Evolutionary conservation across 108 stramenopile genomes (phyloP), one percentile per base, ranked within the genome.

Genomic region (Pelagomonas calceolata): DNA sequence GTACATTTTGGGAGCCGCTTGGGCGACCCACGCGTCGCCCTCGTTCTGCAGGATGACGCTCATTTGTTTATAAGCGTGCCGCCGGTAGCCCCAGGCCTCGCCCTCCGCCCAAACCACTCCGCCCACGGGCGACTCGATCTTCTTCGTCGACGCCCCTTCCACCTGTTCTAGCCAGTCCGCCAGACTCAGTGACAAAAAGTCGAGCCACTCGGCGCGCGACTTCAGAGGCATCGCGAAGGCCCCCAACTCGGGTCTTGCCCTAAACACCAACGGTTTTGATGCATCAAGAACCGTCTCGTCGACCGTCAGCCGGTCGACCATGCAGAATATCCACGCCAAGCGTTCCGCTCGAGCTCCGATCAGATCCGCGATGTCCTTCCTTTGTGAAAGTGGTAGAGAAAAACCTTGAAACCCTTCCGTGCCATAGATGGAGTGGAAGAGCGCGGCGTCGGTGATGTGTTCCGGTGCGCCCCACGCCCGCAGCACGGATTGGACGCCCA

Each of bases 101-200:
- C 89, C 89, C n/a, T 64, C 73, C 43, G 85, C 81, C 89, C 89
- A 89, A 32, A 78, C 64, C 0, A 83, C 12, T 5, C 39, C 39
- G 39, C 39, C 39, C 9, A 43, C 39, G 39, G 39, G 39, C 39
- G 39, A 43, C 21, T 64, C 36, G n/a, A 77, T 80, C 60, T 81
- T 68, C 68, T 76, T 86, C 65, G 68, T 73, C 0, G 86, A 77
- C 30, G 89, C 89, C 35, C 89, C 86, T 66, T 89, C 82, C 17
- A 89, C 89, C 79, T 89, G 89, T 66, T 89, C 89, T 32, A 89
- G 69, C 89, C 89, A 89, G 81, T 89, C 89, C 4, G 86, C 87
- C 63, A 89, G 64, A 9, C 82, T 82, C 35, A 89, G 76, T 73
- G 87, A 86, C 33, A 89, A 70, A 72, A 89, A 89, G 71, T 87